Evolutionary conservation across 306 rosid species (phyloP).

Genomic region (Trifolium subterraneum): DNA sequence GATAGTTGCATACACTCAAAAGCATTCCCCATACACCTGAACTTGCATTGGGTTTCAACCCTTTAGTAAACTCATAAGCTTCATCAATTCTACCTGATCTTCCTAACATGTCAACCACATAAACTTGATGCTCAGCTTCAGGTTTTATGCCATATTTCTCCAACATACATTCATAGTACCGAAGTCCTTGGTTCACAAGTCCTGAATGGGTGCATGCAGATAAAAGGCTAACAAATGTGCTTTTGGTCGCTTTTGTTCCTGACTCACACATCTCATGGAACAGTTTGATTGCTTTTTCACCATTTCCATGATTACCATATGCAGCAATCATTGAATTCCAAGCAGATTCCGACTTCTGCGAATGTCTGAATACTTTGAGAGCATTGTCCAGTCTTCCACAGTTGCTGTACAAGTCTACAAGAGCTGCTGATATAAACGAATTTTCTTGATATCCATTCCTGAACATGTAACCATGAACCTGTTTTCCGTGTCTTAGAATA

Average conservation of each 20-base stretch:
- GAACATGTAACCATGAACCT: conserved; percentile 50
- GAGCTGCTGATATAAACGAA: conserved; percentile 61
- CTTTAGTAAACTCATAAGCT: conserved; percentile 54
- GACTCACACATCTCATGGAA: conserved; percentile 53
- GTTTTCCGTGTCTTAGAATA: conserved; percentile 52
- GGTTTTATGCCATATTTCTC: conserved; percentile 54
- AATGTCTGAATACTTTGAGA: conserved; percentile 48
- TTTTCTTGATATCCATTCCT: conserved; percentile 45
- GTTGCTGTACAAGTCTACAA: conserved; percentile 61
- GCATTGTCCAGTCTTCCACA: conserved; percentile 62
- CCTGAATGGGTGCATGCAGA: conserved; percentile 72
- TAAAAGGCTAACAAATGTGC: conserved; percentile 65
- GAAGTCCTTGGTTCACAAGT: conserved; percentile 54
- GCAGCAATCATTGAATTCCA: conserved; percentile 71
- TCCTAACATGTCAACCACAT: conserved; percentile 61
- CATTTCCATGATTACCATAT: conserved; percentile 58
- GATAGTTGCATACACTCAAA: conserved; percentile 62
- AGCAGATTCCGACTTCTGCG: conserved; percentile 55
- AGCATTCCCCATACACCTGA: conserved; percentile 69
- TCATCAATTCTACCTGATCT: conserved; percentile 56
- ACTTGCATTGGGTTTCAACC: conserved; percentile 35
- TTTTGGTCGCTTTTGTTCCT: conserved; percentile 53
- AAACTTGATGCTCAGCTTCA: conserved; percentile 61
- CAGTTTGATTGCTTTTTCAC: conserved; percentile 52
- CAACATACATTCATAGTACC: conserved; percentile 50